These are phyloP conservation scores for Leptodermis oblonga DNA, from an alignment of 257 asterid species.

Conservation along the genomic window DNA sequence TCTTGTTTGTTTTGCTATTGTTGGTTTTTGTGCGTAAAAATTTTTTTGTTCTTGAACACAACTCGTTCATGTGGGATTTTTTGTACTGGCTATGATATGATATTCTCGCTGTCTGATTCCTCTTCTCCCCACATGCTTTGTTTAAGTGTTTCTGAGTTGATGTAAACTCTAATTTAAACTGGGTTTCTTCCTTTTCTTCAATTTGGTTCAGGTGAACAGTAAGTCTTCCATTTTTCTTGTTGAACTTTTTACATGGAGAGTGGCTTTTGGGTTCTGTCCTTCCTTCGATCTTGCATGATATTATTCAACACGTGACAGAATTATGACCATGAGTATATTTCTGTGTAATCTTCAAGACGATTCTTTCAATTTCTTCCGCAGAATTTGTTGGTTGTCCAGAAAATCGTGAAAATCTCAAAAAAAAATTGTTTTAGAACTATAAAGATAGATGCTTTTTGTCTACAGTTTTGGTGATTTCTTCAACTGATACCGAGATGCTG, in stretches of 20 bases:
- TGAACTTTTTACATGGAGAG: slow-evolving; percentile 54
- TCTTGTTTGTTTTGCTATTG: slow-evolving; percentile 25
- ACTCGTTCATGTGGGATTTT: slow-evolving; percentile 40
- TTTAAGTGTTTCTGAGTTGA: slow-evolving; percentile 8
- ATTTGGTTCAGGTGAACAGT: slow-evolving; percentile 13
- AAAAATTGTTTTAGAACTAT: slow-evolving; percentile 25
- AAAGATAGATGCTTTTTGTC: slow-evolving; percentile 73
- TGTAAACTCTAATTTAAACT: slow-evolving; percentile 20
- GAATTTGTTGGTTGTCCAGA: slow-evolving; percentile 17
- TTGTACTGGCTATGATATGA: slow-evolving; percentile 19
- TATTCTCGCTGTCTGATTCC: slow-evolving; percentile 12
- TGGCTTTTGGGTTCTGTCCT: slow-evolving; percentile 63
- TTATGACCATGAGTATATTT: slow-evolving; percentile 27
- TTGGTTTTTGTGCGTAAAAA: slow-evolving; percentile 40
- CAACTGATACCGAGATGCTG: slow-evolving; percentile 73
- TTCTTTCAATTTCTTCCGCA: slow-evolving; percentile 37
- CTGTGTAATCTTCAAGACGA: slow-evolving; percentile 23
- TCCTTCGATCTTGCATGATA: slow-evolving; percentile 29
- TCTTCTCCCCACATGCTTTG: background rate
- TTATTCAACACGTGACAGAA: slow-evolving; percentile 27
- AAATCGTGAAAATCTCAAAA: slow-evolving; percentile 18
- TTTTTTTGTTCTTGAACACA: slow-evolving; percentile 12
- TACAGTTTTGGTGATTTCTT: slow-evolving; percentile 55
- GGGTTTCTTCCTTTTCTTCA: slow-evolving; percentile 28
- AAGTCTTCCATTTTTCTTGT: slow-evolving; percentile 38